Base-by-base conservation (phyloP, 768 basidiomycete species). In the Cystobasidiopsis lactophilus region DNA sequence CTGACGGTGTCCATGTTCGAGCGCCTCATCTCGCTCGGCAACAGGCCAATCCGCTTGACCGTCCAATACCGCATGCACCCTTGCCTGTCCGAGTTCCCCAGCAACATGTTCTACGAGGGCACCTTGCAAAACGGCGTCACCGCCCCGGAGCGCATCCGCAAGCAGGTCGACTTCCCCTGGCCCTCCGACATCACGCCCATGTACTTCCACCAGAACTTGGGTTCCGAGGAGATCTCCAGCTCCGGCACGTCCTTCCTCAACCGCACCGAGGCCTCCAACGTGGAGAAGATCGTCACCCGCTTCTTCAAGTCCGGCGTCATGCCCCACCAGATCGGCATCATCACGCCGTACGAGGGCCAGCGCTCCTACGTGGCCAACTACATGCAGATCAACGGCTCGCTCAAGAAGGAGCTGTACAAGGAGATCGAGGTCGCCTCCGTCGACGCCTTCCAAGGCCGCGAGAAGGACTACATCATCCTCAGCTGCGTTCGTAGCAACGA, bases 61-160 rank as follows among this genome's bases (percentile, higher is more conserved):
- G 93, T 98, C 27, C 93, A 98, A 68, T 98, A 98, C 65, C 89
- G 93, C 67, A 98, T 98, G 93, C 93, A 98, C 66, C 93, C 93
- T 7, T 96, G 91, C 66, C 73, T 96, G 50, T 96, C 93, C 40
- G 89, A 96, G 68, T 98, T 98, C 72, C 91, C 93, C 2, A 91
- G 86, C 54, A 98, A 98, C 69, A 98, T 98, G 93, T 96, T 98
- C 72, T 98, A 98, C 67, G 93, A 98, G 65, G 93, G 93, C 23
- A 91, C 91, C 0, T 69, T 98, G 26, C 93, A 98, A 69, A 98
- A 98, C 65, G 93, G 93, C 66, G 93, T 98, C 51, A 98, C 93
- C 11, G 93, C 93, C 16, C 93, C 93, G 3, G 93, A 98, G 66
- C 77, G 93, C 38, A 71, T 98, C 57, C 75, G 89, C 69, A 95